A percentile compares a stretch with the other conserved stretches of the same genome.
These are phyloP conservation scores for Aspergillus sp. DNA, from an alignment of 2,329 filamentous ascomycete species.

Conservation along the genomic window DNA sequence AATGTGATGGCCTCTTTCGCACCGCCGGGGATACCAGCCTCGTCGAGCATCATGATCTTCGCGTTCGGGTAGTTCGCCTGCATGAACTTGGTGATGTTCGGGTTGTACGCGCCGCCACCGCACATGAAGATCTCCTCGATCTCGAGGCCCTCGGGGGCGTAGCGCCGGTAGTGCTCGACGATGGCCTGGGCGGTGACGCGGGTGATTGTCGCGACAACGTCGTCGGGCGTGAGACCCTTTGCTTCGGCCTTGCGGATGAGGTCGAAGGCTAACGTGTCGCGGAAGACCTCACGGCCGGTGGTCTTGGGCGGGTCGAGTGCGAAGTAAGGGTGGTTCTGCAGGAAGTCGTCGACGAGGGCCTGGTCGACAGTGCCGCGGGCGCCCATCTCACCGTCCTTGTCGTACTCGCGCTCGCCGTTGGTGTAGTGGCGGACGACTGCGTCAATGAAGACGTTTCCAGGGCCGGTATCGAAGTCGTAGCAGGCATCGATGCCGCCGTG, in stretches of 20 bases:
- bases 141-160: constrained; percentile 47
- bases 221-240: neutral
- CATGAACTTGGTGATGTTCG: constrained; percentile 56
- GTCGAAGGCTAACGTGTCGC: neutral
- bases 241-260: constrained; percentile 1
- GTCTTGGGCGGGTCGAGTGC: constrained; percentile 54
- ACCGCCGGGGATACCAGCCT: constrained; percentile 56
- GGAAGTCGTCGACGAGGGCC: constrained; percentile 52
- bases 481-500: constrained; percentile 42
- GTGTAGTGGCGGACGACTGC: constrained; percentile 57
- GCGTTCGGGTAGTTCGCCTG: constrained; percentile 50
- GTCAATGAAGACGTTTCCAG: constrained; percentile 58
- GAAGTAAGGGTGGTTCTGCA: constrained; percentile 52
- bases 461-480: constrained; percentile 58
- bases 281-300: constrained; percentile 60
- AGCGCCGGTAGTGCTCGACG: constrained; percentile 51
- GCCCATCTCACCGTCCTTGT: constrained; percentile 54
- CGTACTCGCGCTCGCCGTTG: constrained; percentile 51
- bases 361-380: constrained; percentile 48
- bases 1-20: constrained; percentile 63
- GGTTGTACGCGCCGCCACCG: constrained; percentile 2
- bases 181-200: constrained; percentile 61
- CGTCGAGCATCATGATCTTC: constrained; percentile 56
- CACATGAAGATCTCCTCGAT: constrained; percentile 61
- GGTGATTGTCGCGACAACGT: constrained; percentile 34